A percentile compares a stretch with the other conserved stretches of the same genome.
Evolutionary conservation across 2,329 filamentous ascomycete species (phyloP).

Genomic region (Apiospora kogelbergensis): DNA sequence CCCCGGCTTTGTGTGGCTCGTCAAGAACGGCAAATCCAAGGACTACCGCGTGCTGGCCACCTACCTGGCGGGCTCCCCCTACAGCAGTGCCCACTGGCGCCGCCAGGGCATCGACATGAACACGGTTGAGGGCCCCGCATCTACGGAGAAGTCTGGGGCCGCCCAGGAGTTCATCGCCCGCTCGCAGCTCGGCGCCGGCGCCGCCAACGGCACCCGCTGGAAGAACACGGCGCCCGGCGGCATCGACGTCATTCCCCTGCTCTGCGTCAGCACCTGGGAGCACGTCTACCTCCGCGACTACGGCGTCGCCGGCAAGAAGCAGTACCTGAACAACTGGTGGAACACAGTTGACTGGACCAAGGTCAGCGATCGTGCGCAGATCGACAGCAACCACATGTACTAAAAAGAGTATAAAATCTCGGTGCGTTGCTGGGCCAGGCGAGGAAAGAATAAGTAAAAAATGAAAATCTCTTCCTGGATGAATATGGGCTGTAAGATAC

Average conservation of each 20-base stretch:
- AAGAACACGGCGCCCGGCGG: conserved; percentile 59
- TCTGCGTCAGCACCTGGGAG: conserved; percentile 97
- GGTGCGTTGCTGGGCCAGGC: not conserved
- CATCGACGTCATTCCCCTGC: conserved; percentile 68
- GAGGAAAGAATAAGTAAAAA: not conserved
- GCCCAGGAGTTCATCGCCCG: conserved; percentile 40
- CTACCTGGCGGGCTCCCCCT: conserved; percentile 89
- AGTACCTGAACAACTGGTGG: conserved; percentile 85
- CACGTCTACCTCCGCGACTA: conserved; percentile 89
- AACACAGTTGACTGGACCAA: conserved; percentile 79
- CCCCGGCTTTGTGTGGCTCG: conserved; percentile 95
- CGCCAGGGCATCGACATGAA: conserved; percentile 70
- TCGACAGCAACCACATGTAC: conserved; percentile 19
- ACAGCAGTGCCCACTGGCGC: conserved; percentile 80
- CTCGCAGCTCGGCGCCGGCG: conserved; percentile 29
- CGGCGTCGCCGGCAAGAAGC: conserved; percentile 69
- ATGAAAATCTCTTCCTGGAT: not conserved
- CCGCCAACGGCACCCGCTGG: conserved; percentile 22
- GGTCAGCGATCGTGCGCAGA: conserved; percentile 52
- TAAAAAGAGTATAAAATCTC: not conserved
- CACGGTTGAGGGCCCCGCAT: conserved; percentile 46
- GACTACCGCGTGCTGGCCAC: conserved; percentile 74
- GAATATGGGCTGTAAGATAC: conserved; percentile 2
- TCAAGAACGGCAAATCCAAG: conserved; percentile 51
- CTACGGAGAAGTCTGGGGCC: conserved; percentile 20